These are phyloP conservation scores for Gigaspora rosea DNA, from an alignment of 192 early-diverging fungal genomes.

Conservation along the genomic window DNA sequence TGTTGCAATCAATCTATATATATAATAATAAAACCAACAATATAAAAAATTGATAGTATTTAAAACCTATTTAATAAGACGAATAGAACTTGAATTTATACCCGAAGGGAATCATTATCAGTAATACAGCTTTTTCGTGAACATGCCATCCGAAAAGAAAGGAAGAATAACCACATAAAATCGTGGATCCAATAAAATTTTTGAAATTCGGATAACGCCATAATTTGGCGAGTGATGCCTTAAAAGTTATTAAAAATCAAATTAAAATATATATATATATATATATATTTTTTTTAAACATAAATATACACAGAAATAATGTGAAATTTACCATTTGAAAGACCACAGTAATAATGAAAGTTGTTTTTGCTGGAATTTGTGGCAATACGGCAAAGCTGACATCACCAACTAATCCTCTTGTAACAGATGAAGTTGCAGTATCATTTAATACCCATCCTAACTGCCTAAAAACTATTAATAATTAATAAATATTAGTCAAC, in stretches of 20 bases:
- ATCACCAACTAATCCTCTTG: conserved; percentile 91
- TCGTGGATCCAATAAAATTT: conserved; percentile 71
- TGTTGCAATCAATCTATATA: conserved; percentile 51
- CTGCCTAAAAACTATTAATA: conserved; percentile 37
- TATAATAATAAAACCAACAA: not conserved
- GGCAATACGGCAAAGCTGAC: conserved; percentile 81
- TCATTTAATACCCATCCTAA: conserved; percentile 46
- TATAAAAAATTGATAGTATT: not conserved
- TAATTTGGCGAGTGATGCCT: conserved; percentile 54
- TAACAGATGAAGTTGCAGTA: conserved; percentile 61
- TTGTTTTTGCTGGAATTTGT: conserved; percentile 64
- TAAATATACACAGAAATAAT: not conserved
- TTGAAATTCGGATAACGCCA: conserved; percentile 56
- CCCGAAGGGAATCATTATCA: conserved; percentile 72
- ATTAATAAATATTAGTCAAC: not conserved
- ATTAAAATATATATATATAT: no score
- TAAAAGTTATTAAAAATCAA: not conserved
- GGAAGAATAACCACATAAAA: conserved; percentile 82
- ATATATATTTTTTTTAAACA: no score
- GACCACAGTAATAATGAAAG: conserved; percentile 73
- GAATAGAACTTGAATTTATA: conserved; percentile 26
- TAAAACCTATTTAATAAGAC: not conserved
- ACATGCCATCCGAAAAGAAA: conserved; percentile 99
- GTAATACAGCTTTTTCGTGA: conserved; percentile 93
- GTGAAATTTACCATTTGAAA: conserved; percentile 61